Conservation (phyloP, 768 basidiomycete genomes). For the Rhizopogon vulgaris region DNA sequence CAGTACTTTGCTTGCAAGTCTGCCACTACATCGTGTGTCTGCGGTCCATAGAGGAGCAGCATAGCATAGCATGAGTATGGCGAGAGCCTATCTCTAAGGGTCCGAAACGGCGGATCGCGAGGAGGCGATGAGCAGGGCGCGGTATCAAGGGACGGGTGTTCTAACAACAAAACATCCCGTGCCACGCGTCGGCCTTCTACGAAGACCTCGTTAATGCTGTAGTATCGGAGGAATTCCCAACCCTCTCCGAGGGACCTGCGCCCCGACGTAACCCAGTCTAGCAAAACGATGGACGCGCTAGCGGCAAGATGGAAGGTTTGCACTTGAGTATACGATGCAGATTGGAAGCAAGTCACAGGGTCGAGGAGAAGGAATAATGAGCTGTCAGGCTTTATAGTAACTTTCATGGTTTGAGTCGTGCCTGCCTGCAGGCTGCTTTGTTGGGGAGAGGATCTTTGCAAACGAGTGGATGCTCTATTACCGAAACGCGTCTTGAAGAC, state of each 20-base stretch:
- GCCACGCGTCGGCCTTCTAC: slow-evolving; percentile 59
- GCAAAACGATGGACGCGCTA: slow-evolving; percentile 59
- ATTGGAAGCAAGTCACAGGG: slow-evolving; percentile 87
- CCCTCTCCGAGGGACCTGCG: slow-evolving; percentile 78
- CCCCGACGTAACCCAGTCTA: slow-evolving; percentile 93
- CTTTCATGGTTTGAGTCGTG: slow-evolving; percentile 63
- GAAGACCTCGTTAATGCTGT: slow-evolving; percentile 80
- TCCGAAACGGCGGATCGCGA: slow-evolving; percentile 30
- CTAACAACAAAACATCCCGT: slow-evolving; percentile 74
- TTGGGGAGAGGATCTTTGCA: slow-evolving; percentile 7
- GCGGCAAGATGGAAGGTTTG: slow-evolving; percentile 70
- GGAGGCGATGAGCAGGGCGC: slow-evolving; percentile 7
- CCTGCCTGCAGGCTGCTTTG: slow-evolving; percentile 7
- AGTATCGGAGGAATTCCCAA: slow-evolving; percentile 84
- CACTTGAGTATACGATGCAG: slow-evolving; percentile 74
- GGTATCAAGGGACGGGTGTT: slow-evolving; percentile 30
- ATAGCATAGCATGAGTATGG: slow-evolving; percentile 93
- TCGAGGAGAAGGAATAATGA: slow-evolving; percentile 82
- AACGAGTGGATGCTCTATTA: slow-evolving; percentile 45
- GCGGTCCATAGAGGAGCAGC: slow-evolving; percentile 72
- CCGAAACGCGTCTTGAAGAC: slow-evolving; percentile 79
- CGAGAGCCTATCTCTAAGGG: slow-evolving; percentile 53
- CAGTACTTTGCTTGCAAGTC: slow-evolving; percentile 46
- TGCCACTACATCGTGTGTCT: slow-evolving; percentile 39
- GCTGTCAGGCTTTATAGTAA: slow-evolving; percentile 44